Evolutionary conservation across 2,329 filamentous ascomycete genomes (phyloP), one percentile per base, ranked within the genome.

Genomic region (Lomentospora prolificans): DNA sequence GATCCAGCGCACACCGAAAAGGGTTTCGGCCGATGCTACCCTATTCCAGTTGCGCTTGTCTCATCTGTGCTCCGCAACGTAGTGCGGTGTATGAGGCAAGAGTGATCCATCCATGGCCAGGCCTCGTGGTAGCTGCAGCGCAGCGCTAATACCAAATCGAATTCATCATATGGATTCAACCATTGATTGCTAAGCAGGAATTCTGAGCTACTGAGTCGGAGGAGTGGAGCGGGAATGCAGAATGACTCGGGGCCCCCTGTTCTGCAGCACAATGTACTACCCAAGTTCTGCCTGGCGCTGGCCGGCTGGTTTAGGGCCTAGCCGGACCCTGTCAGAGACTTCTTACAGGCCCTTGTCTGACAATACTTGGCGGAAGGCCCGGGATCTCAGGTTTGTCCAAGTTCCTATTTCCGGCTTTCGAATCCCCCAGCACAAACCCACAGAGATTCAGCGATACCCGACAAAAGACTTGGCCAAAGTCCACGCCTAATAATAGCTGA

Each of bases 251-350:
- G 6, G 19, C 36, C 36, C 36, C n/a, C 36, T 17, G 3, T 8
- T 3, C 36, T 41, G 14, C 36, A 41, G n/a, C 9, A 14, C n/a
- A 4, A 7, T 3, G 36, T 14, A 41, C 7, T 17, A 19, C 36
- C 14, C 10, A 17, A 41, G n/a, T 41, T 19, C 36, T 41, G n/a
- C 36, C n/a, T 41, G 19, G n/a, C n/a, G n/a, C n/a, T n/a, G n/a
- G n/a, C n/a, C n/a, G n/a, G n/a, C n/a, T n/a, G 19, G 36, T 41
- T 41, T 41, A 17, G n/a, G 51, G 31, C 14, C 9, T 25, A 31
- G 51, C 24, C 30, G 51, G 51, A 36, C 31, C 30, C 51, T 36
- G 51, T 53, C 33, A 41, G 36, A 41, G 36, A 41, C 19, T 41
- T 41, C n/a, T 17, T 17, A 39, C 51, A 53, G 17, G 3, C 31